These are phyloP conservation scores for Leccinellum albellum DNA, from an alignment of 768 basidiomycete species.

Conservation along the genomic window DNA sequence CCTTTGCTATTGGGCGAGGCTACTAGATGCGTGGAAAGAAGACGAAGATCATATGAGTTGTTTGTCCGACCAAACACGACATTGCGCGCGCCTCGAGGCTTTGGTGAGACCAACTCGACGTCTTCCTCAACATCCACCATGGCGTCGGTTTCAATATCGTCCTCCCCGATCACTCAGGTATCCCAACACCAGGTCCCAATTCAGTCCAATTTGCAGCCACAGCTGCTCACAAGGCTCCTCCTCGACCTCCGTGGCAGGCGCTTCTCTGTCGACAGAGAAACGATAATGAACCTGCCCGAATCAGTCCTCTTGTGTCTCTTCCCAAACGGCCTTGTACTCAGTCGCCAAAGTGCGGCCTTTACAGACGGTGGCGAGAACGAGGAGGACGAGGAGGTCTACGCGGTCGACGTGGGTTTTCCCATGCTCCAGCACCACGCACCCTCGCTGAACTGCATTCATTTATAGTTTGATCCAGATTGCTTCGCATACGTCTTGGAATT, in stretches of 20 bases:
- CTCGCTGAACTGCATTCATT: constrained; percentile 1
- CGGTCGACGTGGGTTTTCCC: constrained; percentile 78
- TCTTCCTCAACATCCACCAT: constrained; percentile 26
- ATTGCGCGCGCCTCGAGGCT: constrained; percentile 30
- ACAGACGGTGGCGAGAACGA: constrained; percentile 71
- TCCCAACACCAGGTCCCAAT: constrained; percentile 52
- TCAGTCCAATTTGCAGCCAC: constrained; percentile 74
- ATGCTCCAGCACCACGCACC: constrained; percentile 3
- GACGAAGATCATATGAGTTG: too few species aligned
- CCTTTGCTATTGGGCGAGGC: constrained; percentile 2
- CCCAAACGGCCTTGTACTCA: constrained; percentile 93
- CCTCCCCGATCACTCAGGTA: constrained; percentile 54
- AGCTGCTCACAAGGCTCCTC: constrained; percentile 81
- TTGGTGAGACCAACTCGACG: constrained; percentile 13
- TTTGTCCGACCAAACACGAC: constrained; percentile 32
- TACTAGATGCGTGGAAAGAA: too few species aligned
- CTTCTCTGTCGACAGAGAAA: constrained; percentile 95
- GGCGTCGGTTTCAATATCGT: constrained; percentile 42
- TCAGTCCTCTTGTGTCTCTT: constrained; percentile 94
- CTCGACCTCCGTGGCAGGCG: constrained; percentile 89
- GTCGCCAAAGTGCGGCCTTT: constrained; percentile 74
- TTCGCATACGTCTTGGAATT: constrained; percentile 92
- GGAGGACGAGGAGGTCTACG: constrained; percentile 90
- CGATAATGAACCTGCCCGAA: constrained; percentile 97
- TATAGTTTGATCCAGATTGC: constrained; percentile 94